Base-by-base conservation (phyloP, 495 filamentous ascomycete genomes). In the Annulohypoxylon moriforme region DNA sequence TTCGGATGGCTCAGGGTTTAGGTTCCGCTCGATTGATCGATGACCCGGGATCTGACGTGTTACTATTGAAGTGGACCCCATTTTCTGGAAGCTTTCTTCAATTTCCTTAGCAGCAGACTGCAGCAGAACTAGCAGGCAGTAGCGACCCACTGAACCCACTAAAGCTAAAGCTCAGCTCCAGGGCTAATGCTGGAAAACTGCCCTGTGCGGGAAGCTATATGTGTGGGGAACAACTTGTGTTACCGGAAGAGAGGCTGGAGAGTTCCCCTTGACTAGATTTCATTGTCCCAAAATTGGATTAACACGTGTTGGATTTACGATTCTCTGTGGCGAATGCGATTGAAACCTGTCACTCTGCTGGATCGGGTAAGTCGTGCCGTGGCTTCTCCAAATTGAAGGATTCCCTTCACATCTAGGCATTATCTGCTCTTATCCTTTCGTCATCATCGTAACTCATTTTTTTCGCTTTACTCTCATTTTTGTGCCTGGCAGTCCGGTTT, bases 161-260 rank as follows among this genome's bases (percentile, higher is more conserved):
- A 29, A 29, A 60, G 64, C 64, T 67, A 56, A 60, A 60, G 42
- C 44, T 57, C 46, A 64, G 58, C 69, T 72, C 22, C 1, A 13
- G 14, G 3, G 2, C 16, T n/a, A n/a, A n/a, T 1, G 14, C 36
- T 40, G 40, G 13, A 44, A 44, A 44, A 16, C 14, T 18, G 40
- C 14, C 40, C 3, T 29, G 40, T 44, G 40, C 40, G 40, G 22
- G 46, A 24, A 49, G 20, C 46, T 29, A 29, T 49, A 49, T 20
- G 46, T 49, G 25, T 16, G 49, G 49, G 49, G 27, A 29, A 53
- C 18, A n/a, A 8, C 27, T 53, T 53, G 25, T 31, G 49, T 25
- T n/a, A 31, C 49, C 25, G 25, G 24, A 29, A 6, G 27, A 6
- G 27, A 50, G 46, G 11, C 49, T 53, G 24, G 7, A 24, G 10